These are phyloP conservation scores for Agrocybe chaxingu DNA, from an alignment of 768 basidiomycete species.

Conservation along the genomic window DNA sequence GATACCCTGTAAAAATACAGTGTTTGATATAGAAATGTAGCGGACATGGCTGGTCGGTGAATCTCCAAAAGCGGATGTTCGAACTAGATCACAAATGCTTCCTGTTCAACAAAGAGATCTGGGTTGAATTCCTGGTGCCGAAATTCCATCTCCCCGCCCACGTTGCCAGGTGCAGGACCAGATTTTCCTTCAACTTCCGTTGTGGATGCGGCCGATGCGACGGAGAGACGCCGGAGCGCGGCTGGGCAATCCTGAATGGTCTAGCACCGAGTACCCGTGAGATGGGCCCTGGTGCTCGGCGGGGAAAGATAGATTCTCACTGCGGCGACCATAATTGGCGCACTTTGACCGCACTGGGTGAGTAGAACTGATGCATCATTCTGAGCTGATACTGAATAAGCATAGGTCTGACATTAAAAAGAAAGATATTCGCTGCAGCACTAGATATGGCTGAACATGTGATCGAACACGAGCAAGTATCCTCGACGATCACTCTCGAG, in stretches of 20 bases:
- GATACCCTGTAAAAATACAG: too few relatives aligned
- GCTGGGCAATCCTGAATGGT: constrained; percentile 26
- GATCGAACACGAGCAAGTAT: too few relatives aligned
- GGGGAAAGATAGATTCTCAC: constrained; percentile 24
- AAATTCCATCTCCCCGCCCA: constrained; percentile 28
- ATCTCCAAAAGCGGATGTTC: constrained; percentile 13
- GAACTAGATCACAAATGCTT: constrained; percentile 1
- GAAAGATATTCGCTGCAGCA: constrained; percentile 2
- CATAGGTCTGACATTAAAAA: neutral
- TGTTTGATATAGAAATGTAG: too few relatives aligned
- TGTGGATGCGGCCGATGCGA: constrained; percentile 23
- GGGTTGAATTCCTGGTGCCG: constrained; percentile 17
- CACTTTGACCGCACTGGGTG: constrained; percentile 18
- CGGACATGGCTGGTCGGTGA: constrained; percentile 21
- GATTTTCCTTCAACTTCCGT: constrained; percentile 21
- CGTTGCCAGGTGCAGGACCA: constrained; percentile 12
- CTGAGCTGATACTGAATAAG: neutral
- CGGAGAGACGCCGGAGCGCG: constrained; percentile 31
- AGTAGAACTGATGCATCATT: neutral
- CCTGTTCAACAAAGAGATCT: neutral
- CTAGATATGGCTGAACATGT: constrained; percentile 7
- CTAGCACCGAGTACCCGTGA: constrained; percentile 24
- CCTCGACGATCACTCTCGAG: too few relatives aligned
- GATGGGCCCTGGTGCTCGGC: constrained; percentile 29
- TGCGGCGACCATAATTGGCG: constrained; percentile 25